Evolutionary conservation across 306 rosid species (phyloP).

Genomic region (Crataegus laevigata): DNA sequence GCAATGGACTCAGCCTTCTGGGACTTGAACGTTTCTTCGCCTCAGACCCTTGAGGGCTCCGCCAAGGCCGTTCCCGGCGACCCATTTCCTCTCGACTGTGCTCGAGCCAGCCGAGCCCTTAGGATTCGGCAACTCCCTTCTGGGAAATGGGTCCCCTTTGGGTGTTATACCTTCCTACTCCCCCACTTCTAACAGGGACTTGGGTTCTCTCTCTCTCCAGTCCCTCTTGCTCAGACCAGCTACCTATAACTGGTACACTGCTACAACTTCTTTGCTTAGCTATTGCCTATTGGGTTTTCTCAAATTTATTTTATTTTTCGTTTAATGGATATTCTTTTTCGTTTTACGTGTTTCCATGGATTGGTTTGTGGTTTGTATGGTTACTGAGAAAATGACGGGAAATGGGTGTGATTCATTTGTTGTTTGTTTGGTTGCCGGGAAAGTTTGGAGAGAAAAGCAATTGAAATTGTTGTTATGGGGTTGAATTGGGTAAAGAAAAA

Average conservation of each 20-base stretch:
- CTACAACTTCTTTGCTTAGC: not conserved
- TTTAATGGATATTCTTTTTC: not conserved
- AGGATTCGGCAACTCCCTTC: conserved; percentile 54
- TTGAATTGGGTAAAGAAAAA: not conserved
- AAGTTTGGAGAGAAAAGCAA: not conserved
- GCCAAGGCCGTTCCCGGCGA: conserved; percentile 65
- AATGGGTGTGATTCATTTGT: not conserved
- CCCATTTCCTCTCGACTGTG: conserved; percentile 61
- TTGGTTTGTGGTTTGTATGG: not conserved
- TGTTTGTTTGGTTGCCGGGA: not conserved
- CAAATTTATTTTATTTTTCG: too few relatives aligned
- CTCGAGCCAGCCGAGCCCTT: conserved; percentile 48
- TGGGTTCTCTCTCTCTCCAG: conserved; percentile 68
- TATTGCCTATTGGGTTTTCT: not conserved
- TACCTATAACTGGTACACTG: conserved; percentile 41
- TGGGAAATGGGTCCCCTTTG: conserved; percentile 43
- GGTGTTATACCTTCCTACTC: conserved; percentile 52
- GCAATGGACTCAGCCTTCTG: conserved; percentile 84
- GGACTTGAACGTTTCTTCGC: conserved; percentile 61
- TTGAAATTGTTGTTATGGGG: not conserved
- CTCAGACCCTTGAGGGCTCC: conserved; percentile 53
- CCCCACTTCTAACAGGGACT: conserved; percentile 47
- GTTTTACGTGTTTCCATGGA: not conserved
- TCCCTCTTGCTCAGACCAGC: conserved; percentile 43
- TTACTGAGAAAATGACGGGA: not conserved